Percentiles rank a stretch among this genome's conserved stretches.
Conservation (phyloP, 2,329 filamentous ascomycete genomes). For the Graphilbum sp. region DNA sequence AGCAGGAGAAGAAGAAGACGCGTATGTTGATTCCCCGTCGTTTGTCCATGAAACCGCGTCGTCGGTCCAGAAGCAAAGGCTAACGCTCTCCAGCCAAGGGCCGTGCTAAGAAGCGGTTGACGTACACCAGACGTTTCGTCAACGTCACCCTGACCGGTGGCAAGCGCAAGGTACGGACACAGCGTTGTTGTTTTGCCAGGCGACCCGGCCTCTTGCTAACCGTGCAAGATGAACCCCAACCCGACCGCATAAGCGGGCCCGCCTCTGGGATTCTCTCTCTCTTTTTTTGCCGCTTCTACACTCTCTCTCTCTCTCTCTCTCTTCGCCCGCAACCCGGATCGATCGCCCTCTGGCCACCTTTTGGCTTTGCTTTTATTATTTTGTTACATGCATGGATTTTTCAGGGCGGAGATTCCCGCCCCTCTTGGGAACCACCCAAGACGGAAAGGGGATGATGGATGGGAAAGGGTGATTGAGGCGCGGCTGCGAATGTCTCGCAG, state of each 20-base stretch:
- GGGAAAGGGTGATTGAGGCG: too few species aligned
- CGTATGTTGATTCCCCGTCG: slow-evolving; percentile 17
- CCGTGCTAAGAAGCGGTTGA: slow-evolving; percentile 90
- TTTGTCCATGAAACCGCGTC: not conserved
- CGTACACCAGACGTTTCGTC: slow-evolving; percentile 94
- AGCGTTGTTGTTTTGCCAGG: too few species aligned
- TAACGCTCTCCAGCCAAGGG: slow-evolving; percentile 49
- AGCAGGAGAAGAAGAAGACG: slow-evolving; percentile 90
- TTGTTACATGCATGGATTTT: not conserved
- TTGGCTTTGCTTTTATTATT: slow-evolving; percentile 1
- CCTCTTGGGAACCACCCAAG: too few species aligned
- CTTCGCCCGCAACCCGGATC: too few species aligned
- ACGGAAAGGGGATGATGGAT: too few species aligned
- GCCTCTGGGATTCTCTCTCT: not conserved
- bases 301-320: not conserved
- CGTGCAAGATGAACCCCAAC: slow-evolving; percentile 11
- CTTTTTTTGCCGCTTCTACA: slow-evolving; percentile 1
- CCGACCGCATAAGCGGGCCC: slow-evolving; percentile 8
- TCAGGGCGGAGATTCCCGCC: too few species aligned
- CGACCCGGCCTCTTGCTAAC: too few species aligned
- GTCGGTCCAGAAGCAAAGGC: not conserved
- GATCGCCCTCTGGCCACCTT: too few species aligned
- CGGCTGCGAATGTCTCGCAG: too few species aligned
- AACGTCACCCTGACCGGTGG: slow-evolving; percentile 85
- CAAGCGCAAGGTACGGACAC: slow-evolving; percentile 75